A percentile compares a stretch with the other conserved stretches of the same genome.
phyloP scores from a whole-genome alignment of 2,329 filamentous ascomycete species.

The Bipolaris bicolor region DNA sequence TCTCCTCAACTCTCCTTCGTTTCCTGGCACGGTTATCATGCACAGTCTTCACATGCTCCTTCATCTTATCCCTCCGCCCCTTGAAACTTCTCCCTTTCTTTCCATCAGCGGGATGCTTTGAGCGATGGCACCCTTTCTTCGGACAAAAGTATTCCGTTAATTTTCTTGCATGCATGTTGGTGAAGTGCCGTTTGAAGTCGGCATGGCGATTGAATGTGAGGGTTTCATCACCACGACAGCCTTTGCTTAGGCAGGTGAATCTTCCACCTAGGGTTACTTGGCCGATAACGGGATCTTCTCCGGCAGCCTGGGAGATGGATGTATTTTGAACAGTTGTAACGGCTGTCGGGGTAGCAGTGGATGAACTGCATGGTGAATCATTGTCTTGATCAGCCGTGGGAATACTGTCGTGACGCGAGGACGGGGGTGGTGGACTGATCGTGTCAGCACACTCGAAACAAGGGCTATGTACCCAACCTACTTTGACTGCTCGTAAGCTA shows the following conservation, averaged over 20 bases:
- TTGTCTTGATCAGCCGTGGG: background rate
- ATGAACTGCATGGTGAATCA: background rate
- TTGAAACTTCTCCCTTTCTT: slow-evolving; percentile 37
- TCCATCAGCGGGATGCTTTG: slow-evolving; percentile 17
- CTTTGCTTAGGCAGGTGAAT: slow-evolving; percentile 31
- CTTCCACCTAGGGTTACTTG: slow-evolving; percentile 31
- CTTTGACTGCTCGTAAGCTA: background rate
- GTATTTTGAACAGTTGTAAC: background rate
- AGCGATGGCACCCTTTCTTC: slow-evolving; percentile 26
- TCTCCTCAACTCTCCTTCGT: slow-evolving; percentile 2
- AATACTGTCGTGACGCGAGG: background rate
- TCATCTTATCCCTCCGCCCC: slow-evolving; percentile 39
- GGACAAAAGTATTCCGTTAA: slow-evolving; percentile 34
- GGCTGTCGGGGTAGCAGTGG: background rate
- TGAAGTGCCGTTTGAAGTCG: slow-evolving; percentile 40
- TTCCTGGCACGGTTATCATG: slow-evolving; percentile 23
- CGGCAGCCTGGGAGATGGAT: background rate
- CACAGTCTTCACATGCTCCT: slow-evolving; percentile 36
- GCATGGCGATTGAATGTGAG: slow-evolving; percentile 38
- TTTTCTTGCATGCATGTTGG: slow-evolving; percentile 23
- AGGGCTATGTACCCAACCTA: background rate
- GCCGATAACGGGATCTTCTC: slow-evolving; percentile 26
- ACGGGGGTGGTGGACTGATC: background rate
- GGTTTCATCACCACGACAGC: slow-evolving; percentile 19
- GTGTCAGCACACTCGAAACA: too few relatives aligned